Evolutionary conservation across 768 basidiomycete species (phyloP), one percentile per base, ranked within the genome.

Genomic region (Calocera viscosa): DNA sequence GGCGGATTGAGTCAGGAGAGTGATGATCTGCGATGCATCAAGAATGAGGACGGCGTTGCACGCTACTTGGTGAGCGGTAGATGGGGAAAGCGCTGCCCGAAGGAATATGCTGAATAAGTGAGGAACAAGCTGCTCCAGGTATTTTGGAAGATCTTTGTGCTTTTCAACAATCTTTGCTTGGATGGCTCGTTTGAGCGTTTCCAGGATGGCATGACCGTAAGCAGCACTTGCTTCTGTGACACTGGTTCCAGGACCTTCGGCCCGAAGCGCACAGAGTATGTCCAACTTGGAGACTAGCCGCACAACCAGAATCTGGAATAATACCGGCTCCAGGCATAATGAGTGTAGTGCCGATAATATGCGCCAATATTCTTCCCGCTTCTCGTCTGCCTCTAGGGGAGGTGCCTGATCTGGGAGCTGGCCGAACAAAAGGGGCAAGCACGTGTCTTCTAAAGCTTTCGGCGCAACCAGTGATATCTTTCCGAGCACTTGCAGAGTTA

Each of bases 231-330:
- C 82, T 73, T 94, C 89, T 1, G 71, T 39, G n/a, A 63, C 24
- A 10, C 14, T 32, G 14, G 24, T 2, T 2, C 16, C 26, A 19
- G 53, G 30, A 14, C 30, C n/a, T 28, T 67, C 63, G 38, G 85
- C 84, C 3, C 73, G 73, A 2, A 68, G 74, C 12, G 66, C 69
- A 38, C 69, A 71, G 8, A 80, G 65, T 3, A 70, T 60, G 63
- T 91, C 88, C 33, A 98, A 79, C 75, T 91, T 91, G 2, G 87
- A 83, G 1, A 80, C 83, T 26, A 96, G 78, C 19, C 90, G 85
- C 60, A 91, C 81, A 65, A 91, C 84, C 30, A 98, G 81, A 2
- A 81, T 86, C 72, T 91, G 91, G 75, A 95, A 97, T n/a, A 98
- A 81, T 16, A 83, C 79, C 0, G 87, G 81, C 41, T 86, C 85